A percentile compares a stretch with the other conserved stretches of the same genome.
phyloP scores from a whole-genome alignment of 768 basidiomycete genomes.

The Cystobasidium ongulense region DNA sequence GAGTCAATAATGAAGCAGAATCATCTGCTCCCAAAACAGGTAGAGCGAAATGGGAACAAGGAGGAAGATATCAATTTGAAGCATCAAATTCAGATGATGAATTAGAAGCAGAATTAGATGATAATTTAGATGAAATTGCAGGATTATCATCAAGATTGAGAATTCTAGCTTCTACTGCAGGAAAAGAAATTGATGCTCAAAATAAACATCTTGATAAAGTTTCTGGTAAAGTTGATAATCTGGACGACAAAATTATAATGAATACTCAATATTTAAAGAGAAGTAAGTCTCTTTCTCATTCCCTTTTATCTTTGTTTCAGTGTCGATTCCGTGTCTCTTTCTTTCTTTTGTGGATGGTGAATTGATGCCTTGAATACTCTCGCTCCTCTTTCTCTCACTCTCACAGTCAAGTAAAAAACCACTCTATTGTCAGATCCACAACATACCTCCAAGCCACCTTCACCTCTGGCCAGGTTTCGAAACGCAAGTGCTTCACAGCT shows the following conservation, averaged over 20 bases:
- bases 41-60: constrained; percentile 55
- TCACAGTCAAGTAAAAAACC: too few relatives aligned
- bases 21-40: constrained; percentile 50
- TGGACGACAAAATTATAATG: constrained; percentile 67
- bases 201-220: constrained; percentile 70
- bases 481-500: too few relatives aligned
- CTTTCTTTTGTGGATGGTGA: too few relatives aligned
- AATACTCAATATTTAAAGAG: constrained; percentile 69
- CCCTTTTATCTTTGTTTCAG: background rate
- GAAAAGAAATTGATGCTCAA: constrained; percentile 60
- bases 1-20: constrained; percentile 42
- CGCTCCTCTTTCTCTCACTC: too few relatives aligned
- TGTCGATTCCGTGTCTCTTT: background rate
- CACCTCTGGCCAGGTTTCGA: too few relatives aligned
- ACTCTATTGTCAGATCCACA: too few relatives aligned
- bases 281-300: constrained; percentile 38
- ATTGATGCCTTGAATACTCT: too few relatives aligned
- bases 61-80: constrained; percentile 82
- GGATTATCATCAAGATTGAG: constrained; percentile 54
- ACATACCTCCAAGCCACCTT: too few relatives aligned
- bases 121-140: constrained; percentile 77
- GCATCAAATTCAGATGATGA: constrained; percentile 83
- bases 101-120: constrained; percentile 85
- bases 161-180: constrained; percentile 41
- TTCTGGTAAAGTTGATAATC: constrained; percentile 63